Percentiles rank a stretch among this genome's conserved stretches.
These are phyloP conservation scores for Nannochloropsis salina DNA, from an alignment of 108 stramenopile genomes.

Conservation along the genomic window DNA sequence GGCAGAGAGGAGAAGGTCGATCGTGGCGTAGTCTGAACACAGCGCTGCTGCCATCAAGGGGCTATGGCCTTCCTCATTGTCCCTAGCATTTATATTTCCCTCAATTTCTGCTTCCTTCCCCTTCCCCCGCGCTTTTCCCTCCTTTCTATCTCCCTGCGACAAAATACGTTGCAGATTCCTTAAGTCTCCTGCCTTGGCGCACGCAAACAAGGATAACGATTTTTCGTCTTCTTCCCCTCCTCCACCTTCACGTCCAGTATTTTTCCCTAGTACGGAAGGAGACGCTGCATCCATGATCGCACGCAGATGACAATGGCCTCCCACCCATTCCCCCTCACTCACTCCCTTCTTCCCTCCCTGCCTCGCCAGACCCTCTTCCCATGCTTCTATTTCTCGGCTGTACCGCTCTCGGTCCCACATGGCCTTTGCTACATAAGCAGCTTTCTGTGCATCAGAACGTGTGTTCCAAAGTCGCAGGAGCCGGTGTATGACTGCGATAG, in stretches of 20 bases:
- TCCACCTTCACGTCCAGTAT: neutral
- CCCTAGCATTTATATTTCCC: neutral
- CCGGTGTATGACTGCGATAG: neutral
- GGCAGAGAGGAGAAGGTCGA: neutral
- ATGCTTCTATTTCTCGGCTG: neutral
- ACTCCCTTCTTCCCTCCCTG: neutral
- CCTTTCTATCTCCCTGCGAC: neutral
- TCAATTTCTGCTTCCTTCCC: neutral
- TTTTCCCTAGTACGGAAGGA: neutral
- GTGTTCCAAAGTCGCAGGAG: neutral
- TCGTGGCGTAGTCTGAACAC: neutral
- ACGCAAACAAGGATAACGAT: neutral
- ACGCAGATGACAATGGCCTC: neutral
- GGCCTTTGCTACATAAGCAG: neutral
- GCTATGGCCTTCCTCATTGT: neutral
- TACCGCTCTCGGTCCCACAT: constrained; percentile 6
- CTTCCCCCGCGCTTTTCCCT: neutral
- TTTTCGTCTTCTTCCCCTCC: neutral
- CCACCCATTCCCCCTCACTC: constrained; percentile 1
- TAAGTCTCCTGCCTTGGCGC: neutral
- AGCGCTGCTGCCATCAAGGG: neutral
- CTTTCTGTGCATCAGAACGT: neutral
- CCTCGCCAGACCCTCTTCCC: neutral
- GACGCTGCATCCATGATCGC: neutral
- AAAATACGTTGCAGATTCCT: neutral